Base-by-base conservation (phyloP, 2,329 filamentous ascomycete genomes). In the Pyricularia sp. region DNA sequence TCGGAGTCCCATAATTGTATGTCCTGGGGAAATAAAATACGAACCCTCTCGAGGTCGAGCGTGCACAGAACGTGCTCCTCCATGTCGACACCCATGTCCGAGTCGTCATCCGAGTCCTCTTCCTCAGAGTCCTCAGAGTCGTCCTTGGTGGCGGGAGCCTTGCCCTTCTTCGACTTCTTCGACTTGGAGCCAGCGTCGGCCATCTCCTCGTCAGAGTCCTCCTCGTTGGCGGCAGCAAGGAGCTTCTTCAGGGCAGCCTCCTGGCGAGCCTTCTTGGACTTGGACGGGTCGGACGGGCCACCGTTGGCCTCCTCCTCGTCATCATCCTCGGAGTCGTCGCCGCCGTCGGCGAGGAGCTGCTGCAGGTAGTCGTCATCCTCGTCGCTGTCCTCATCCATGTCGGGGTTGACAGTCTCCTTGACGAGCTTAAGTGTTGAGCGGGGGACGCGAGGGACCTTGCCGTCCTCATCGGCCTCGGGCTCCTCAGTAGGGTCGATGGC, bases 51-150 rank as follows among this genome's bases (percentile, higher is more conserved):
- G 36, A 94, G 92, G 82, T 98, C 94, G 68, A 99, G 88, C 71
- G 95, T 99, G 88, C 95, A 99, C 75, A 99, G 83, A 74, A 98
- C 93, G 75, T 92, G 92, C 83, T 97, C 92, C 79, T 97, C 93
- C 68, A 94, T 83, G 76, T 93, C 88, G 68, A 86, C 80, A 30
- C 85, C 86, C 61, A 88, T 86, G 7, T 86, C 86, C 70, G 87
- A 85, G 68, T 90, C 86, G 36, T 88, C 86, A 30, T 87, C 85
- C 14, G 87, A 84, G 1, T 87, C 84, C 2, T 83, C 82, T 3
- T 83, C 82, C 1, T 83, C 72, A 4, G 71, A 70, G 1, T 71
- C 70, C 1, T 85, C 84, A n/a, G 86, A 84, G n/a, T 86, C 84
- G 36, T 85, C 83, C 55, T 83, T 82, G 65, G 83, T 84, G 71